Base-by-base conservation (phyloP, 1,139 yeast genomes). In the Kodamaea anthophila region DNA sequence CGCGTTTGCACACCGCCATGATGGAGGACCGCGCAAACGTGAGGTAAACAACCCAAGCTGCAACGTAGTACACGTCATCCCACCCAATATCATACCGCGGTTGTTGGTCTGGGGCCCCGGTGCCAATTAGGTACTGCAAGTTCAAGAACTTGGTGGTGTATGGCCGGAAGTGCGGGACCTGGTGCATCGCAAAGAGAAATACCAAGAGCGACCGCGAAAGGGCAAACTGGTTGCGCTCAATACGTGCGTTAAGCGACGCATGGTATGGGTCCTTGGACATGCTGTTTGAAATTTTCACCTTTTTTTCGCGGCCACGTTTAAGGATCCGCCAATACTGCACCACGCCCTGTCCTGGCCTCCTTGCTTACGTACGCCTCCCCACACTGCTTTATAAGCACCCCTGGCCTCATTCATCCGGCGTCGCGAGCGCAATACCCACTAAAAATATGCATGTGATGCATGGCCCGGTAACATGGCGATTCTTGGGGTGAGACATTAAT, bases 1-100 rank as follows among this genome's bases (percentile, higher is more conserved):
- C n/a, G 15, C 29, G 19, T 9, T 26, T 16, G 33, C 64, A 57
- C 24, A 48, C 38, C 33, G 70, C 67, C 77, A 84, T 79, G 25
- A 74, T 46, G 16, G 69, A 53, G 3, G 84, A 70, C 39, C 94
- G 63, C 25, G 78, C 49, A 38, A 82, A 70, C 0, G 81, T 71
- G 35, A 80, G 60, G 12, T 65, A 51, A 13, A 81, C 56, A 5
- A 82, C 64, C 64, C 81, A 73, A 32, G 70, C 65, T 8, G 70
- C 36, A 13, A 79, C 74, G 42, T 70, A 65, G 52, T 66, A 81
- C 3, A 47, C 41, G 49, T 83, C 94, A 38, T 74, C 68, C 8
- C 47, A 29, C 10, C 80, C 80, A 35, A 76, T 73, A 40, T 71
- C 81, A 45, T 75, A 77, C 18, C 21, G 23, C 25, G 18, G 62